Evolutionary conservation across 2,329 filamentous ascomycete species (phyloP), one percentile per base, ranked within the genome.

Genomic region (Penicillium sp.): DNA sequence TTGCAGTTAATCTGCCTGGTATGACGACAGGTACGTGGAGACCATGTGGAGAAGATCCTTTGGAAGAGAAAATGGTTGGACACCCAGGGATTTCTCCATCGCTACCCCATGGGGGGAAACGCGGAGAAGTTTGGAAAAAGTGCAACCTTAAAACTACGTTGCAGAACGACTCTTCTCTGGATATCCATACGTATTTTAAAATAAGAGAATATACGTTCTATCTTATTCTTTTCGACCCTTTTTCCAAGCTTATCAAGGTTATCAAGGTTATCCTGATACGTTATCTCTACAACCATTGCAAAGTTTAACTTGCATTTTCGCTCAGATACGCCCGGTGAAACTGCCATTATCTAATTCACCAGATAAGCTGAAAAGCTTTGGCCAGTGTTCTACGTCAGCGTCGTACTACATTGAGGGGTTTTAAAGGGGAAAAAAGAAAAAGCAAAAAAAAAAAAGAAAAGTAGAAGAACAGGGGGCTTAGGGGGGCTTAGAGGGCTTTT

Each of bases 81-180:
- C 19, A 15, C 29, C 0, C 29, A 32, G 0, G 0, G 29, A 13
- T 32, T 32, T 32, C 19, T 17, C 15, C 7, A 17, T 15, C n/a
- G 31, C 22, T 49, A 38, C 46, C 46, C 46, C 46, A 44, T 31
- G 46, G 46, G 46, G 46, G 46, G 46, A 49, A 40, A 48, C 39
- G 40, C 26, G 40, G 40, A 49, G 46, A 38, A 43, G 22, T n/a
- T 24, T 8, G 9, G 3, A 34, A 33, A 21, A 21, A 17, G 28
- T 15, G 19, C 24, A 48, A 35, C 31, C 45, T 48, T 48, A 48
- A 43, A 43, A 43, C 24, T 38, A 41, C 29, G 21, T 22, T 40
- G 29, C 28, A 37, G 19, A 21, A 22, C 19, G 34, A 32, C 40
- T 19, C 41, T 29, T n/a, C 15, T 19, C 17, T 19, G 22, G 2